Percentiles rank a stretch among this genome's conserved stretches.
phyloP scores from a whole-genome alignment of 176 grass and related monocot genomes.

The Triticum urartu region DNA sequence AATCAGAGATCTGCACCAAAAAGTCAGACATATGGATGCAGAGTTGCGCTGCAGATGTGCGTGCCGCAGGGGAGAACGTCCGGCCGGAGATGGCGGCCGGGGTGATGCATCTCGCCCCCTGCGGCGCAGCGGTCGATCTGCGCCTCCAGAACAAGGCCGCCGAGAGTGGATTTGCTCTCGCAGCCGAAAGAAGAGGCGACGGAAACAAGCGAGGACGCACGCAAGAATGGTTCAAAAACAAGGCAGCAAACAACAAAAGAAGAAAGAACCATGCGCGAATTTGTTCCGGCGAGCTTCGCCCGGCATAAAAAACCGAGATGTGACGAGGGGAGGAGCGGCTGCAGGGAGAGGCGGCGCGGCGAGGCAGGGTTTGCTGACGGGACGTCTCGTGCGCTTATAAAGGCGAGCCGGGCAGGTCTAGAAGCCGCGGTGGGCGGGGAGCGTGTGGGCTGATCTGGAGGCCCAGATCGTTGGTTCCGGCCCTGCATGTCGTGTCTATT shows the following conservation, averaged over 20 bases:
- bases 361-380: neutral
- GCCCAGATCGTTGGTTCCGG: neutral
- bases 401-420: neutral
- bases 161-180: constrained; percentile 45
- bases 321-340: neutral
- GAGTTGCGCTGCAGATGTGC: neutral
- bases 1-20: too few species aligned
- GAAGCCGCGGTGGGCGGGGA: neutral
- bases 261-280: neutral
- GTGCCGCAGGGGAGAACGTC: constrained; percentile 1
- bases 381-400: constrained; percentile 16
- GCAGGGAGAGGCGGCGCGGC: neutral
- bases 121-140: constrained; percentile 4
- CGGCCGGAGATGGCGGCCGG: neutral
- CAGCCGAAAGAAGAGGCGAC: constrained; percentile 62
- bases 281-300: too few species aligned
- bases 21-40: neutral
- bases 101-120: neutral
- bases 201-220: neutral
- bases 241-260: neutral
- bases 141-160: constrained; percentile 58
- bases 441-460: neutral
- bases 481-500: neutral
- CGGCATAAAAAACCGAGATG: too few species aligned
- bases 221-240: neutral